A percentile compares a stretch with the other conserved stretches of the same genome.
Conservation (phyloP, 352 stramenopile species). For the Pythium apleroticum region DNA sequence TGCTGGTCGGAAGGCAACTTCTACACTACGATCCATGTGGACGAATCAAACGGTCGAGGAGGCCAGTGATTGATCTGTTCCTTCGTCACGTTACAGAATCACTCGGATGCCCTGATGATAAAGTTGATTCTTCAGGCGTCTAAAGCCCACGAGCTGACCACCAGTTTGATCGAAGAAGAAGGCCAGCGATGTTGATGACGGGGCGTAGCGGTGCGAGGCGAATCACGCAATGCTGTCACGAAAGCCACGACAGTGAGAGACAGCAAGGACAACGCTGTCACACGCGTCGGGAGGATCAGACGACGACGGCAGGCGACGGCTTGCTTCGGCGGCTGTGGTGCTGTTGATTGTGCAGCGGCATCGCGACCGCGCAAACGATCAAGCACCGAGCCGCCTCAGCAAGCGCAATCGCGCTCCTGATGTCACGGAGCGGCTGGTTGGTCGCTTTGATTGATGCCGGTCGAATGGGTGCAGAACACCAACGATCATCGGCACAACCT, state of each 20-base stretch:
- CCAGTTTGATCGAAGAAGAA: no score
- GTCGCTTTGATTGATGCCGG: neutral
- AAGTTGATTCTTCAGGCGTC: conserved; percentile 3
- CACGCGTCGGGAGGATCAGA: neutral
- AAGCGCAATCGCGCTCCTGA: neutral
- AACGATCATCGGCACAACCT: neutral
- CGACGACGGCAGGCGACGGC: neutral
- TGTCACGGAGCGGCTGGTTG: neutral
- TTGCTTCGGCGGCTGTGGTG: neutral
- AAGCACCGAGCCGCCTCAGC: neutral
- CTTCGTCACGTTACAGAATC: neutral
- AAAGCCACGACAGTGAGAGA: neutral
- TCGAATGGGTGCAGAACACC: neutral
- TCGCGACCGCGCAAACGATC: neutral
- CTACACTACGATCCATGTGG: neutral
- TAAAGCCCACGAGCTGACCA: no score
- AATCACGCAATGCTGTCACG: conserved; percentile 10
- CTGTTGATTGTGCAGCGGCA: neutral
- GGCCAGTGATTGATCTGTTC: neutral
- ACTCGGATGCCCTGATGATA: neutral
- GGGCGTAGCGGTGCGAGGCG: neutral
- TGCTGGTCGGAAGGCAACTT: neutral
- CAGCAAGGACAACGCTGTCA: neutral
- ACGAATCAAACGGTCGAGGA: no score
- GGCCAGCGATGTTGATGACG: neutral